These are phyloP conservation scores for Globisporangium nagaii DNA, from an alignment of 352 stramenopile genomes.

Conservation along the genomic window DNA sequence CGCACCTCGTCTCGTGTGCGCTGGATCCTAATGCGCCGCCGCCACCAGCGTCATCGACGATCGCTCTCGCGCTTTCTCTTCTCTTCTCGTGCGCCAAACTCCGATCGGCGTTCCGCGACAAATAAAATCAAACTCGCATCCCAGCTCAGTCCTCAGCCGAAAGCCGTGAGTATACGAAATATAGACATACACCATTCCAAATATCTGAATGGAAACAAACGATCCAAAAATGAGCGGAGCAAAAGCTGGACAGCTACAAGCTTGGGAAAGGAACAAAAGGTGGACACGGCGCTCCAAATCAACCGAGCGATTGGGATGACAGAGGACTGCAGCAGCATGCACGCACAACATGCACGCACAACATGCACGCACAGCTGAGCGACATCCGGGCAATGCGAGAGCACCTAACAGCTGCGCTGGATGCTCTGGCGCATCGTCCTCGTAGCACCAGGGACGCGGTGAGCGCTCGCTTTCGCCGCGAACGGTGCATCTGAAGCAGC, in stretches of 20 bases:
- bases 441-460: not conserved
- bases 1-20: not conserved
- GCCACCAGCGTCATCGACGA: not conserved
- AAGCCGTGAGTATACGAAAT: no score
- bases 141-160: no score
- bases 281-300: slow-evolving; percentile 15
- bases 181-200: no score
- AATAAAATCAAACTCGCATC: not conserved
- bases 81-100: not conserved
- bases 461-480: not conserved
- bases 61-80: not conserved
- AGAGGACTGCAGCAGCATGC: not conserved
- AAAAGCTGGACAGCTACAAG: not conserved
- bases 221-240: no score
- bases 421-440: not conserved
- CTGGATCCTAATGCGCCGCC: not conserved
- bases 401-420: not conserved
- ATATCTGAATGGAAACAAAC: no score
- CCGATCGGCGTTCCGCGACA: not conserved
- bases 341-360: not conserved
- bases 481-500: not conserved
- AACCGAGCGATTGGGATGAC: no score
- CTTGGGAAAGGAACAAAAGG: not conserved
- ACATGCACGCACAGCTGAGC: not conserved
- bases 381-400: not conserved